A percentile compares a stretch with the other conserved stretches of the same genome.
phyloP scores from a whole-genome alignment of 805 yeast species.

The Ogataea trehalophila region DNA sequence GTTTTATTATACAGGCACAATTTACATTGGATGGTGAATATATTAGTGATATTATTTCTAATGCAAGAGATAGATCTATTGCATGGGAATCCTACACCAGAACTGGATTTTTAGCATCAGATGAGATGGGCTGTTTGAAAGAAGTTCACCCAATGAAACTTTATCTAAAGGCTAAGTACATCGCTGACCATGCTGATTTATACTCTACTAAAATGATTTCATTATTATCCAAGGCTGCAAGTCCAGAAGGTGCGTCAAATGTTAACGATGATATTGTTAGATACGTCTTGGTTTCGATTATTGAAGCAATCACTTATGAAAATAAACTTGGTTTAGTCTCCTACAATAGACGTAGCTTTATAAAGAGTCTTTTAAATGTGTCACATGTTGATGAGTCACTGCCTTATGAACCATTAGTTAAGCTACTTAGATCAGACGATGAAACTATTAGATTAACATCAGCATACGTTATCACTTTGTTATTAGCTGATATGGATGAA shows the following conservation, averaged over 20 bases:
- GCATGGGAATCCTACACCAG: conserved; percentile 92
- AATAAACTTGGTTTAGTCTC: too few species aligned
- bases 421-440: conserved; percentile 51
- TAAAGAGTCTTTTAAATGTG: conserved; percentile 34
- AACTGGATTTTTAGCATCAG: conserved; percentile 58
- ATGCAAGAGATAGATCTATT: conserved; percentile 71
- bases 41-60: conserved; percentile 58
- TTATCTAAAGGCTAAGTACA: conserved; percentile 38
- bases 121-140: conserved; percentile 52
- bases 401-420: conserved; percentile 50
- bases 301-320: conserved; percentile 45
- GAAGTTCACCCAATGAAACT: conserved; percentile 26
- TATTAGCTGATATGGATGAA: conserved; percentile 33
- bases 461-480: conserved; percentile 47
- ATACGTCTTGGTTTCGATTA: conserved; percentile 55
- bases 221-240: conserved; percentile 40
- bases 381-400: conserved; percentile 38
- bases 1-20: conserved; percentile 16
- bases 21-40: conserved; percentile 58
- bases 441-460: conserved; percentile 51
- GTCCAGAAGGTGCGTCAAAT: conserved; percentile 12
- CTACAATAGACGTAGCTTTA: conserved; percentile 15
- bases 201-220: conserved; percentile 53
- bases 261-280: conserved; percentile 62
- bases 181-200: conserved; percentile 40